Evolutionary conservation across 768 basidiomycete species (phyloP).

Genomic region (Omphalotus guepiniiformis): DNA sequence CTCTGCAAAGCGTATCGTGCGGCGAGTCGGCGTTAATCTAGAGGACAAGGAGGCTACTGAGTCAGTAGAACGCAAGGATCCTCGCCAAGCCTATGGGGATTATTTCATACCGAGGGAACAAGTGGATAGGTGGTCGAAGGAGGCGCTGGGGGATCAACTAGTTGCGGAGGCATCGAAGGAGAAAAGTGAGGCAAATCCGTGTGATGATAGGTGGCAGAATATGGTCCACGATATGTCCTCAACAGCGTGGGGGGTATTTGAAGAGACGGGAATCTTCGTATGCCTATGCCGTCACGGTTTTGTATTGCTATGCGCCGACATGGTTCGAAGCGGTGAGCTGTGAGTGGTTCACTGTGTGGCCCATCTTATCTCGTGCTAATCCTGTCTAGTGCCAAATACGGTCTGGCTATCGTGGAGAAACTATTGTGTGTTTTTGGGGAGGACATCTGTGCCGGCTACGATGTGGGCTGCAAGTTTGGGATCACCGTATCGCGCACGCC

Average conservation of each 20-base stretch:
- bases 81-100: slow-evolving; percentile 9
- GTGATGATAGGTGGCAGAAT: slow-evolving; percentile 16
- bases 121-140: slow-evolving; percentile 19
- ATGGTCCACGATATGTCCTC: slow-evolving; percentile 10
- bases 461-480: slow-evolving; percentile 21
- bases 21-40: not conserved
- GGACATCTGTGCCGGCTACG: slow-evolving; percentile 14
- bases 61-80: slow-evolving; percentile 13
- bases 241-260: slow-evolving; percentile 18
- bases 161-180: not conserved
- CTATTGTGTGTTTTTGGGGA: slow-evolving; percentile 2
- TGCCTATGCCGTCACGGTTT: slow-evolving; percentile 22
- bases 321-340: slow-evolving; percentile 27
- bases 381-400: not conserved
- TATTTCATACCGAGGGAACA: slow-evolving; percentile 18
- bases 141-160: not conserved
- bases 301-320: slow-evolving; percentile 17
- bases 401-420: slow-evolving; percentile 4
- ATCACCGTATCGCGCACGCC: slow-evolving; percentile 17
- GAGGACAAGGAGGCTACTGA: no score
- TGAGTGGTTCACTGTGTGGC: slow-evolving; percentile 14
- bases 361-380: not conserved
- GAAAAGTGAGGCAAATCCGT: slow-evolving; percentile 8
- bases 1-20: slow-evolving; percentile 11
- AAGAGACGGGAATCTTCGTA: slow-evolving; percentile 21